These are phyloP conservation scores for Trichoderma hamatum DNA, from an alignment of 2,329 filamentous ascomycete genomes.

Conservation along the genomic window DNA sequence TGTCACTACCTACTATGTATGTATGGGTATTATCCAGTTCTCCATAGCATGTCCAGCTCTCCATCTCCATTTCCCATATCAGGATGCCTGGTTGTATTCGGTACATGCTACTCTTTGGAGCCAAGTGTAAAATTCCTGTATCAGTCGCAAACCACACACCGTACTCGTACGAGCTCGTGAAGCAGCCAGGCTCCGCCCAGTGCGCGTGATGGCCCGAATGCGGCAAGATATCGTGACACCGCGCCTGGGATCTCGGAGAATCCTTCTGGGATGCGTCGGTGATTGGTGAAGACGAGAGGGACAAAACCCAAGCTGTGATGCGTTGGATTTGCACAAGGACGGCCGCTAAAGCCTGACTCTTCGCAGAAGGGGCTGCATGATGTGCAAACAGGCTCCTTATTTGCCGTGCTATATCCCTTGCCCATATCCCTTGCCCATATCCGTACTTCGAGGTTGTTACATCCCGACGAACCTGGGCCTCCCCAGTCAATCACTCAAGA, in stretches of 20 bases:
- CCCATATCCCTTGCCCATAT: neutral
- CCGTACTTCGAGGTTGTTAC: neutral
- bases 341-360: neutral
- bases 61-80: neutral
- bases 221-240: conserved; percentile 18
- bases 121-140: neutral
- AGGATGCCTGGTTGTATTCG: neutral
- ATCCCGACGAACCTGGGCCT: neutral
- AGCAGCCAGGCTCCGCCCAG: conserved; percentile 16
- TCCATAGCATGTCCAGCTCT: neutral
- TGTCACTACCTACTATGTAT: too few species aligned
- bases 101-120: neutral
- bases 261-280: neutral
- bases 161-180: conserved; percentile 1
- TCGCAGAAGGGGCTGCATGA: neutral
- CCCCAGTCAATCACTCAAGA: neutral
- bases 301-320: neutral
- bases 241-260: neutral
- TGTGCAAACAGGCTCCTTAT: neutral
- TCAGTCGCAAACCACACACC: neutral
- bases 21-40: neutral
- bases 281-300: conserved; percentile 1
- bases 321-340: neutral
- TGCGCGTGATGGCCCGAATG: conserved; percentile 24
- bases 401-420: neutral